Evolutionary conservation across 345 rosid genomes (phyloP), one percentile per base, ranked within the genome.

Genomic region (Salix udensis): DNA sequence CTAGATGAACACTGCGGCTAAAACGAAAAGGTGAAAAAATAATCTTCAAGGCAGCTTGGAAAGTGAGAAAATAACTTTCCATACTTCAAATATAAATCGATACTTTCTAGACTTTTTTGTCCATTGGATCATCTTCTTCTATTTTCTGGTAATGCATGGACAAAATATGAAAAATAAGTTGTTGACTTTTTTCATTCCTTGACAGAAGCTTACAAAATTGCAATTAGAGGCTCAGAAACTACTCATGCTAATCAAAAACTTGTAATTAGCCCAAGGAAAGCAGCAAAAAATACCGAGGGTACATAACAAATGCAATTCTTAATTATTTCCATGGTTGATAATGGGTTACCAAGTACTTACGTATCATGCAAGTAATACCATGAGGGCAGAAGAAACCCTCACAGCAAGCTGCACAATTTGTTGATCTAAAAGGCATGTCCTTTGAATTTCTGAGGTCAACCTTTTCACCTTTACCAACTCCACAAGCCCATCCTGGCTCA

Each of bases 311-410:
- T 68, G 42, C 48, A 50, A 52, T 52, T 52, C 58, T 19, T 6
- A 52, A 19, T 23, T 52, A 52, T 52, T 2, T 19, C 58, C n/a
- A 52, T 52, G 58, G n/a, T 6, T 52, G 58, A 52, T 52, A n/a
- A 7, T 7, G 58, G n/a, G 58, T 52, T 18, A 0, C 58, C n/a
- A 34, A 48, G 28, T 26, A 89, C 99, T 90, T 83, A 96, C 99
- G 97, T 60, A 96, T 96, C 98, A 96, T 96, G 87, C 99, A 96
- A 61, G 99, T 92, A 61, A 96, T 77, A 30, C 99, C 99, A 28
- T 88, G 93, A 76, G 99, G 99, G 80, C 98, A 96, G 85, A 96
- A 96, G 90, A 96, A 96, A 50, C 99, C 99, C 73, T 88, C 94
- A 24, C 98, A 96, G 46, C 99, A 96, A 62, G 93, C 77, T 2